A percentile compares a stretch with the other conserved stretches of the same genome.
phyloP scores from a whole-genome alignment of 495 filamentous ascomycete genomes.

The Durotheca rogersii region DNA sequence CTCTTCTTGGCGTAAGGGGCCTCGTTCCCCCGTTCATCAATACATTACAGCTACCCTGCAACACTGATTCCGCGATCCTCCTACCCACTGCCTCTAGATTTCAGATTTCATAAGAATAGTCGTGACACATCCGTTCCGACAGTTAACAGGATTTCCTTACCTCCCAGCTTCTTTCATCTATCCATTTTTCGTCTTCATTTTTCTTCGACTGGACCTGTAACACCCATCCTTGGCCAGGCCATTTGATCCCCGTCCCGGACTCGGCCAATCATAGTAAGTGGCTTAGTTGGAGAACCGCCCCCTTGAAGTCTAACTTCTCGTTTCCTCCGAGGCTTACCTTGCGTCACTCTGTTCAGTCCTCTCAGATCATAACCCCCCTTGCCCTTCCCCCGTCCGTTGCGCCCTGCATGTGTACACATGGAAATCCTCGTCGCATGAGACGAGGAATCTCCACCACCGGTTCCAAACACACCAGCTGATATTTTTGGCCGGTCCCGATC shows the following conservation, averaged over 20 bases:
- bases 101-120: background rate
- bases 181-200: no score
- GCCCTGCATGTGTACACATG: background rate
- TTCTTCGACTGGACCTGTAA: background rate
- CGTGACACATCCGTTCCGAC: background rate
- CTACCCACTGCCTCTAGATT: background rate
- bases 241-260: no score
- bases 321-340: slow-evolving; percentile 9
- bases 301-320: slow-evolving; percentile 10
- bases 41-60: background rate
- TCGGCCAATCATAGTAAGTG: slow-evolving; percentile 12
- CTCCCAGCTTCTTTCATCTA: no score
- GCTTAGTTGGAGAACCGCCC: no score
- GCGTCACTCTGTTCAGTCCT: no score
- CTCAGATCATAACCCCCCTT: slow-evolving; percentile 2
- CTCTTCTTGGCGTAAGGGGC: no score
- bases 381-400: slow-evolving; percentile 20
- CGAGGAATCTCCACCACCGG: slow-evolving; percentile 18
- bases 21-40: no score
- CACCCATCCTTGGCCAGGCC: background rate
- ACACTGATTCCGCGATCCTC: slow-evolving; percentile 3
- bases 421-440: slow-evolving; percentile 20
- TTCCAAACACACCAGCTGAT: slow-evolving; percentile 9
- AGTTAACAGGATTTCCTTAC: slow-evolving; percentile 9
- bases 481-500: slow-evolving; percentile 17